Conservation (phyloP, 495 filamentous ascomycete species). For the Penicillium robsamsonii region DNA sequence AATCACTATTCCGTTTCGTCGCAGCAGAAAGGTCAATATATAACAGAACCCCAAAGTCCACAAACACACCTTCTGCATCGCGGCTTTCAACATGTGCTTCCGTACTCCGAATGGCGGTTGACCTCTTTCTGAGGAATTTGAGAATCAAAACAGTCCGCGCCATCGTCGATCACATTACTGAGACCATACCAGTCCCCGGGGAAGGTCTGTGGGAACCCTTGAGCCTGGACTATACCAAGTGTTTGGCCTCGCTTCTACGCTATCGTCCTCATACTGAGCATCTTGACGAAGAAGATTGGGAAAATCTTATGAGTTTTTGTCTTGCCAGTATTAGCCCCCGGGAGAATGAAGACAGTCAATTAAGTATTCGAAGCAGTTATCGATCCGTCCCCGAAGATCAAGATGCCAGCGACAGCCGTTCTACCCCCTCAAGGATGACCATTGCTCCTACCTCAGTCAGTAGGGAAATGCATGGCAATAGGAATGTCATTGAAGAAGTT, state of each 20-base stretch:
- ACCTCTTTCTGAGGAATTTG: slow-evolving; percentile 63
- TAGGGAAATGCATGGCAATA: slow-evolving; percentile 32
- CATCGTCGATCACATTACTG: slow-evolving; percentile 75
- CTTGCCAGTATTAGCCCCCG: slow-evolving; percentile 25
- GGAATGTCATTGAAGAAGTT: slow-evolving; percentile 52
- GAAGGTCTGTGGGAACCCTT: slow-evolving; percentile 70
- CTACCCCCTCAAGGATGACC: slow-evolving; percentile 35
- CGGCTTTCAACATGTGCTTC: slow-evolving; percentile 71
- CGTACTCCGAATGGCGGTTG: slow-evolving; percentile 67
- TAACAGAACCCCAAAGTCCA: slow-evolving; percentile 52
- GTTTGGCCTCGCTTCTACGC: slow-evolving; percentile 64
- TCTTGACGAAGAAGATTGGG: slow-evolving; percentile 65
- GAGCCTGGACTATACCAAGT: slow-evolving; percentile 73
- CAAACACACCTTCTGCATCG: slow-evolving; percentile 44
- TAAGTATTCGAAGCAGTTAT: slow-evolving; percentile 29
- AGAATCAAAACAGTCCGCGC: slow-evolving; percentile 73
- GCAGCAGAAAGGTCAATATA: slow-evolving; percentile 64
- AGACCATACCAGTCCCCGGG: slow-evolving; percentile 60
- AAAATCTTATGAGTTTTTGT: slow-evolving; percentile 65
- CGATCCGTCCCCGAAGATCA: slow-evolving; percentile 28
- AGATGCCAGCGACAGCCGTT: slow-evolving; percentile 26
- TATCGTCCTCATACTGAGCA: slow-evolving; percentile 76
- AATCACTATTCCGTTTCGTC: slow-evolving; percentile 71
- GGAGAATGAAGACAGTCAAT: slow-evolving; percentile 30
- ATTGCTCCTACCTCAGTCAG: slow-evolving; percentile 27